Evolutionary conservation across 2,329 filamentous ascomycete species (phyloP).

Genomic region (Emericellopsis cladophorae): DNA sequence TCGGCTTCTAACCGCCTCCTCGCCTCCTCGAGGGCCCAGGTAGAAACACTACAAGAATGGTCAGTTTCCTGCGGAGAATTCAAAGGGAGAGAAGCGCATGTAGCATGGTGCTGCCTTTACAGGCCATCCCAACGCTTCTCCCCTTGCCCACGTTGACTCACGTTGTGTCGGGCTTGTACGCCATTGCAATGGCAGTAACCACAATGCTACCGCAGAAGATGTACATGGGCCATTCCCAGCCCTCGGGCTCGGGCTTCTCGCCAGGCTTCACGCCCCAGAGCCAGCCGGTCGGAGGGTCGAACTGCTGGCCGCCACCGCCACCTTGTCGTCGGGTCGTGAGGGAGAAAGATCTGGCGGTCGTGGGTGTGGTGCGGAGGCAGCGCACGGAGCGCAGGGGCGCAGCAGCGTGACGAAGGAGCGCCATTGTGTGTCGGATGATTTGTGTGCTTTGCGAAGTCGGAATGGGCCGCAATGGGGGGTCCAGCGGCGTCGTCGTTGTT

Average conservation of each 20-base stretch:
- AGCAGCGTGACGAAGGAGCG: constrained; percentile 20
- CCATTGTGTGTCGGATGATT: constrained; percentile 13
- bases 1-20: constrained; percentile 89
- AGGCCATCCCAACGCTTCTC: constrained; percentile 1
- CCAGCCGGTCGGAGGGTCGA: constrained; percentile 84
- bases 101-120: constrained; percentile 6
- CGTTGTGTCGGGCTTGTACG: constrained; percentile 98
- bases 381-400: constrained; percentile 22
- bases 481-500: background rate
- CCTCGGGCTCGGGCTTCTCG: constrained; percentile 91
- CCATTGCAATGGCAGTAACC: constrained; percentile 67
- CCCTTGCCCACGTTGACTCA: constrained; percentile 40
- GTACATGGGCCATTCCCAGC: constrained; percentile 82
- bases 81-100: no score
- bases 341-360: constrained; percentile 25
- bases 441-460: constrained; percentile 5
- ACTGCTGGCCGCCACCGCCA: constrained; percentile 46
- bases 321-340: constrained; percentile 27
- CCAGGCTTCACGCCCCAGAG: constrained; percentile 89
- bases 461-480: constrained; percentile 1
- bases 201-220: constrained; percentile 72
- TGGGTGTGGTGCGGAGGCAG: constrained; percentile 11
- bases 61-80: no score
- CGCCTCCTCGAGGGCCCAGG: constrained; percentile 96
- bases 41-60: constrained; percentile 67